These are phyloP conservation scores for Dovyalis caffra DNA, from an alignment of 345 rosid species.

Conservation along the genomic window DNA sequence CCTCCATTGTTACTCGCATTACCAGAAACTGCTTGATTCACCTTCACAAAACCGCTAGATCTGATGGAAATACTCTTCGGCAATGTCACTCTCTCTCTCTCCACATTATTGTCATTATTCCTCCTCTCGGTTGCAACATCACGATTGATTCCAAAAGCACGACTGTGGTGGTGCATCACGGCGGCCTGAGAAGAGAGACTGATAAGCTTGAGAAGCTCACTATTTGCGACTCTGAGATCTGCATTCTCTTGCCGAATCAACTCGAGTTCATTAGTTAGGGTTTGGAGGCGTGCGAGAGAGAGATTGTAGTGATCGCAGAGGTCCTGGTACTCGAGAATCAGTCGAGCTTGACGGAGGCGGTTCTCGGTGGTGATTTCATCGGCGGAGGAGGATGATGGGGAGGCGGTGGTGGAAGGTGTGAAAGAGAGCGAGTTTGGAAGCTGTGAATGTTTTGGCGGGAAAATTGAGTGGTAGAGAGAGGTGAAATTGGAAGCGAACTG, in stretches of 20 bases:
- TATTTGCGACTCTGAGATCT: conserved; percentile 15
- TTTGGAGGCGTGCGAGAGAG: conserved; percentile 42
- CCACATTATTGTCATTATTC: background rate
- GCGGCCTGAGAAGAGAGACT: conserved; percentile 43
- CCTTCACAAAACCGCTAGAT: conserved; percentile 11
- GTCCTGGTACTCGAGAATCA: conserved; percentile 65
- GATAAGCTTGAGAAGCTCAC: conserved; percentile 11
- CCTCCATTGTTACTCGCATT: conserved; percentile 9
- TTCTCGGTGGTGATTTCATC: conserved; percentile 42
- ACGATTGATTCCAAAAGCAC: background rate
- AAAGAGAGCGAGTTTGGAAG: conserved; percentile 43
- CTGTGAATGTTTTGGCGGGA: conserved; percentile 54
- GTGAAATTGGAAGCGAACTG: conserved; percentile 54
- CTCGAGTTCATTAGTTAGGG: conserved; percentile 26
- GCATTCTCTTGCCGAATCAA: conserved; percentile 19
- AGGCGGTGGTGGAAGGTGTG: conserved; percentile 47
- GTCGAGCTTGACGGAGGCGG: conserved; percentile 69
- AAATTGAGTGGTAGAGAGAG: conserved; percentile 54
- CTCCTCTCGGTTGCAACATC: background rate
- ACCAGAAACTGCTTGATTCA: conserved; percentile 14
- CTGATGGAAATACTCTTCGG: conserved; percentile 27
- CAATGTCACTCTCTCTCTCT: conserved; percentile 2
- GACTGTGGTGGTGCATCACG: conserved; percentile 9
- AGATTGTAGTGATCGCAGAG: conserved; percentile 57
- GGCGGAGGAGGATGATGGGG: conserved; percentile 31